These are phyloP conservation scores for Boeremia exigua DNA, from an alignment of 2,329 filamentous ascomycete genomes.

Conservation along the genomic window DNA sequence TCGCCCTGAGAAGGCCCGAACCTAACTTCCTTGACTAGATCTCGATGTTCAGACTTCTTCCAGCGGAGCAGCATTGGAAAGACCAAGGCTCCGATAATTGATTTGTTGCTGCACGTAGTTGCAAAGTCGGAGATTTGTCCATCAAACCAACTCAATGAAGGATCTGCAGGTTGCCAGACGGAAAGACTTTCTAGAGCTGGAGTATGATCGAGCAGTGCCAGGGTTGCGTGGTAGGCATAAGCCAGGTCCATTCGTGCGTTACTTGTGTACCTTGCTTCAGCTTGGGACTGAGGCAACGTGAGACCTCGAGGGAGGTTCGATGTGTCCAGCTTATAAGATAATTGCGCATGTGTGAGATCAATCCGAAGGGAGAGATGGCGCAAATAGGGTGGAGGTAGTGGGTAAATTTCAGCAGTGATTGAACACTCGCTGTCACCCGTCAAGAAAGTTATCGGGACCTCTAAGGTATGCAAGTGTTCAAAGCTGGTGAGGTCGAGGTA, in stretches of 20 bases:
- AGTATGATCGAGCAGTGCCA: conserved; percentile 27
- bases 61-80: conserved; percentile 33
- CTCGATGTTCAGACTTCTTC: conserved; percentile 30
- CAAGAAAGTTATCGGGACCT: conserved; percentile 33
- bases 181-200: conserved; percentile 29
- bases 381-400: conserved; percentile 30
- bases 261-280: conserved; percentile 18
- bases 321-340: conserved; percentile 25
- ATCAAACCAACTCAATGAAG: conserved; percentile 30
- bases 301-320: conserved; percentile 23
- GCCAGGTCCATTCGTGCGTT: conserved; percentile 37
- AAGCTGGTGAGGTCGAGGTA: conserved; percentile 33
- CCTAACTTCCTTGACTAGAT: conserved; percentile 29
- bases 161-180: conserved; percentile 37
- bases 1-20: conserved; percentile 20
- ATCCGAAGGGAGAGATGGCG: conserved; percentile 31
- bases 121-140: conserved; percentile 31
- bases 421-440: conserved; percentile 32
- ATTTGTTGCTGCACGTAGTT: conserved; percentile 34
- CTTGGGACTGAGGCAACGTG: conserved; percentile 24
- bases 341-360: conserved; percentile 36
- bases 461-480: conserved; percentile 30
- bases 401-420: conserved; percentile 29
- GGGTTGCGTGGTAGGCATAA: conserved; percentile 29
- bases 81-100: conserved; percentile 24